Percentiles rank a stretch among this genome's conserved stretches.
These are phyloP conservation scores for Sugiyamaella mastotermitis DNA, from an alignment of 805 yeast genomes.

Conservation along the genomic window DNA sequence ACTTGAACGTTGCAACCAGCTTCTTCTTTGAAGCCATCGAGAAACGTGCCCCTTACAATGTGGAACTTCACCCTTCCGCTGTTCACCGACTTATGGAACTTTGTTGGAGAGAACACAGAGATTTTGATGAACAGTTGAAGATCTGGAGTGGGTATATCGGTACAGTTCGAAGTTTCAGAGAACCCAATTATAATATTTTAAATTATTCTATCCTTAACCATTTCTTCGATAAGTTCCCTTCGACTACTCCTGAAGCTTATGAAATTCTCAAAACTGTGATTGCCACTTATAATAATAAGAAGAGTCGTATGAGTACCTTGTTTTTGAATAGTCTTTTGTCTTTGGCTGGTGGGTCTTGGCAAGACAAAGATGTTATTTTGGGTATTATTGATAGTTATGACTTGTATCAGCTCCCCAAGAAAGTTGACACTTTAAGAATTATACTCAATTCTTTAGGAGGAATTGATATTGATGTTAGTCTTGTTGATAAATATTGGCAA, in stretches of 20 bases:
- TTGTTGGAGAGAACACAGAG: constrained; percentile 35
- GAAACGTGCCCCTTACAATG: constrained; percentile 65
- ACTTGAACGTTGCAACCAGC: constrained; percentile 61
- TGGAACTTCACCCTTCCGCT: constrained; percentile 66
- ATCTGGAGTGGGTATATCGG: constrained; percentile 39
- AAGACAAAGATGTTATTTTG: constrained; percentile 66
- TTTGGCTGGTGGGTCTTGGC: constrained; percentile 44
- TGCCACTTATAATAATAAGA: constrained; percentile 47
- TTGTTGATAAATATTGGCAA: constrained; percentile 54
- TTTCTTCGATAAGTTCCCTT: constrained; percentile 55
- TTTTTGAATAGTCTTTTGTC: constrained; percentile 72
- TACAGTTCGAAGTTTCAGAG: constrained; percentile 22
- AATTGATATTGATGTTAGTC: constrained; percentile 46
- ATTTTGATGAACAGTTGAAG: constrained; percentile 59
- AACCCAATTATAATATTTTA: constrained; percentile 36
- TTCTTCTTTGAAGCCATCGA: constrained; percentile 70
- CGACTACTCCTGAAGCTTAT: constrained; percentile 49
- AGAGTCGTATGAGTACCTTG: constrained; percentile 64
- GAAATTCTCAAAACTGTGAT: constrained; percentile 51
- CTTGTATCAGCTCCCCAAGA: constrained; percentile 49
- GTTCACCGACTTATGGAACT: constrained; percentile 59
- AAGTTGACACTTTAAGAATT: constrained; percentile 68
- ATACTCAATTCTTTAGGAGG: constrained; percentile 67
- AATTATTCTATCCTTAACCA: constrained; percentile 66
- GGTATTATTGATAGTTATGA: constrained; percentile 57